Evolutionary conservation across 2,329 filamentous ascomycete species (phyloP).

Genomic region (Aspergillus latus): DNA sequence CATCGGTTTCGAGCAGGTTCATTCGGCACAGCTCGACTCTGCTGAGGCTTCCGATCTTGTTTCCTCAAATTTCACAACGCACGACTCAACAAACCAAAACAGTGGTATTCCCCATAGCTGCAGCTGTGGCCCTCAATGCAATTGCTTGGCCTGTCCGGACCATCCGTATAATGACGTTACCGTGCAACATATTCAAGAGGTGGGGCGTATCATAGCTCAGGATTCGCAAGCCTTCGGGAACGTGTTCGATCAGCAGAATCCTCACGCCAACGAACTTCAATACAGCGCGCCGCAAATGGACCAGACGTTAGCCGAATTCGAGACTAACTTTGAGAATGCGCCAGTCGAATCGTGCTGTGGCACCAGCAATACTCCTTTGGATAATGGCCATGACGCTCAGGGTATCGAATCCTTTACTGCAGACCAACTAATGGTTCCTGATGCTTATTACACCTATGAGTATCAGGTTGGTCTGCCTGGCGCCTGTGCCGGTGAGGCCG

Average conservation of each 20-base stretch:
- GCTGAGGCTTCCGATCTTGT: not conserved
- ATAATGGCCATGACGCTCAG: slow-evolving; percentile 30
- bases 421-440: slow-evolving; percentile 41
- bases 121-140: slow-evolving; percentile 46
- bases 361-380: slow-evolving; percentile 17
- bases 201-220: slow-evolving; percentile 44
- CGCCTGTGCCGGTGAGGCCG: slow-evolving; percentile 49
- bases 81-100: slow-evolving; percentile 5
- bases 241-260: slow-evolving; percentile 22
- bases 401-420: slow-evolving; percentile 23
- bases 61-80: not conserved
- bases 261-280: slow-evolving; percentile 22
- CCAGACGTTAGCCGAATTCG: slow-evolving; percentile 22
- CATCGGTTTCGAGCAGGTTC: slow-evolving; percentile 19
- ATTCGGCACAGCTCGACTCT: slow-evolving; percentile 17
- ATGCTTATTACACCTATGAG: slow-evolving; percentile 44
- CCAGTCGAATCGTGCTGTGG: not conserved
- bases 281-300: slow-evolving; percentile 18
- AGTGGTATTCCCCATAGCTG: slow-evolving; percentile 37
- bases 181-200: slow-evolving; percentile 46
- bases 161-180: slow-evolving; percentile 51
- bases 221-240: slow-evolving; percentile 26
- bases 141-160: slow-evolving; percentile 47
- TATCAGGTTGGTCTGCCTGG: slow-evolving; percentile 40
- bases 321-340: slow-evolving; percentile 18